These are phyloP conservation scores for Polytolypa hystricis DNA, from an alignment of 2,329 filamentous ascomycete species.

Conservation along the genomic window DNA sequence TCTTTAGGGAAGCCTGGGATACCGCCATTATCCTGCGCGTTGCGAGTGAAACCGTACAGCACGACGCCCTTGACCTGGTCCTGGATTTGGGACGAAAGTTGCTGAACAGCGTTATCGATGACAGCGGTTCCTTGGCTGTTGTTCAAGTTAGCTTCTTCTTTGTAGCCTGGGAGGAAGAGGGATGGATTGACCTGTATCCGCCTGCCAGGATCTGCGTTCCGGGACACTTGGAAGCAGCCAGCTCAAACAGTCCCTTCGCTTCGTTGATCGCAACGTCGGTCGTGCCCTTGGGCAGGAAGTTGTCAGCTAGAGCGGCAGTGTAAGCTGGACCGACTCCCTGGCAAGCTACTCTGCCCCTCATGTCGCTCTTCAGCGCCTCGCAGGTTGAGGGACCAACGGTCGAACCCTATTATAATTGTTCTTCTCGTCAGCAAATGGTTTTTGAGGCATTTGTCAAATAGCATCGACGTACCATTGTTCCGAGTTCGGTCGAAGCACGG, in stretches of 20 bases:
- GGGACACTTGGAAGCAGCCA: slow-evolving; percentile 35
- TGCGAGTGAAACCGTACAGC: slow-evolving; percentile 35
- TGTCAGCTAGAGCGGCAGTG: slow-evolving; percentile 24
- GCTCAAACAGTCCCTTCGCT: slow-evolving; percentile 30
- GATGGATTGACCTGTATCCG: slow-evolving; percentile 31
- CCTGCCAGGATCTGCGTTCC: slow-evolving; percentile 33
- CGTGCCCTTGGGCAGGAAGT: slow-evolving; percentile 31
- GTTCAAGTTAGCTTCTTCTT: slow-evolving; percentile 16
- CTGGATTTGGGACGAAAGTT: slow-evolving; percentile 19
- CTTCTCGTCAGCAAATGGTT: background rate
- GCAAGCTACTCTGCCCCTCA: slow-evolving; percentile 23
- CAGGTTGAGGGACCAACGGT: slow-evolving; percentile 22
- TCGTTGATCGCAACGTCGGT: slow-evolving; percentile 29
- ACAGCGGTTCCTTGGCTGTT: slow-evolving; percentile 33
- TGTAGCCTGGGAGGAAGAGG: background rate
- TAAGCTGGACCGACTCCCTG: slow-evolving; percentile 38
- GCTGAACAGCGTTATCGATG: slow-evolving; percentile 29
- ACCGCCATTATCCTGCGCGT: slow-evolving; percentile 21
- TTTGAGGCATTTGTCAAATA: background rate
- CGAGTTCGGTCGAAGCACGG: slow-evolving; percentile 38
- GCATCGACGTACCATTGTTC: slow-evolving; percentile 33
- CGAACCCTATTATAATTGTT: slow-evolving; percentile 15
- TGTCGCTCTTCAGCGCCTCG: slow-evolving; percentile 14
- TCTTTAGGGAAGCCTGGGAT: slow-evolving; percentile 23
- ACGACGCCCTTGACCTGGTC: slow-evolving; percentile 29